Base-by-base conservation (phyloP, 176 grass and related monocot genomes). In the Thalia dealbata region DNA sequence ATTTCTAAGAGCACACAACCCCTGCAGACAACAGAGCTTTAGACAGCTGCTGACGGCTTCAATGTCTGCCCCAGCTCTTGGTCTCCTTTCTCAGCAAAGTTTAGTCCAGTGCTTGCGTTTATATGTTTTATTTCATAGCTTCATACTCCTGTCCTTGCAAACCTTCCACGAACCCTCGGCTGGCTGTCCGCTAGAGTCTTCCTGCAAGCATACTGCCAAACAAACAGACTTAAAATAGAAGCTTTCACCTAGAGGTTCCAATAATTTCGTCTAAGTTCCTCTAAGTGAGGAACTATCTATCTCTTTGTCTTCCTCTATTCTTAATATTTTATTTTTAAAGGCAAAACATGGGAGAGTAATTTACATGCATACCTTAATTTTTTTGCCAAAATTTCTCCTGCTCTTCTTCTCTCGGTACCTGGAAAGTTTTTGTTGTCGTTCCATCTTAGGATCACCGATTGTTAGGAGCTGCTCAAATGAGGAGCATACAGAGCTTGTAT, bases 161-260 rank as follows among this genome's bases (percentile, higher is more conserved):
- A 99, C 78, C 95, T 79, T 75, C 95, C 95, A 26, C 90, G 90
- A 41, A 99, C 95, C 58, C 95, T 95, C 6, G 95, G 95, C 76
- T 99, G 95, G 75, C 86, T 99, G 68, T 99, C 95, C 70, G 95
- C 95, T 21, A 99, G 85, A 75, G 95, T 90, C 81, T 99, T 99
- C 77, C 95, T 86, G 80, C 95, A 99, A 66, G 88, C 95, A 63
- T 95, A 99, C 95, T 99, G 79, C 70, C 50, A 24, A 71, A 72
- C 8, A 71, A 50, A 16, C 2, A 38, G 32, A 38, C 4, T 38
- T 38, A 38, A 38, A 38, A 38, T 38, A 38, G 32, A 38, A 38
- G 32, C 32, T 38, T 38, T 38, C 32, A 38, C 3, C 32, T 38
- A 2, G 4, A 38, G 32, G 32, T 54, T 13, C 1, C 18, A 54